Base-by-base conservation (phyloP, 371 early-diverging fungal species). In the Mortierella sp. region DNA sequence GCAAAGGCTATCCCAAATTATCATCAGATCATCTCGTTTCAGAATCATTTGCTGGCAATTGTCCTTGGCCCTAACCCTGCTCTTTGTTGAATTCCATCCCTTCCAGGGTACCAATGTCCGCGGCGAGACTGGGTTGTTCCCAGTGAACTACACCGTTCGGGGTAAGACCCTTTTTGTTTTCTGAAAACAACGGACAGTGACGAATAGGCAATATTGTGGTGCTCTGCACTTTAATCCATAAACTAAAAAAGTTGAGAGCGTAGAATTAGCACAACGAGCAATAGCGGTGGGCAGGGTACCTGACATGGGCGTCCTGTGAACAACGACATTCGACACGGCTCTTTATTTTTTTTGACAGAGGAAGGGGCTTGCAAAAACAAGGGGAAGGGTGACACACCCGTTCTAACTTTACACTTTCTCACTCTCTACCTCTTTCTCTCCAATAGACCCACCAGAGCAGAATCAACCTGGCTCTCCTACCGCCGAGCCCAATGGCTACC, bases 91-190 rank as follows among this genome's bases (percentile, higher is more conserved):
- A 13, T 10, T 19, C 34, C 45, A 43, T 58, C 41, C n/a, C 19
- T 26, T 31, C 2, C 65, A 93, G 92, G 94, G 95, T 34, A 85
- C 86, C 75, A 91, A 89, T 65, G 61, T 83, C 4, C 77, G 80
- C 45, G 92, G 92, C 50, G 85, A 88, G 43, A 79, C 86, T 24
- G 93, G 93, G 16, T 79, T 93, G n/a, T 94, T 93, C 74, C 95
- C 93, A 31, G 88, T 85, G 86, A 94, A 90, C 79, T 92, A 90
- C 77, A 87, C 88, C 76, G 89, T 89, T 34, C 70, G 68, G 39
- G 83, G 78, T 41, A 80, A 86, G 70, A 37, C 55, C 29, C 31
- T 29, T 34, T 19, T 58, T 58, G 34, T 19, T 31, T 31, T 53
- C 24, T 29, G 34, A 58, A 19, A 9, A 9, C 4, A 50, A n/a